Conservation (phyloP, 441 rosid genomes). For the Biscutella laevigata region DNA sequence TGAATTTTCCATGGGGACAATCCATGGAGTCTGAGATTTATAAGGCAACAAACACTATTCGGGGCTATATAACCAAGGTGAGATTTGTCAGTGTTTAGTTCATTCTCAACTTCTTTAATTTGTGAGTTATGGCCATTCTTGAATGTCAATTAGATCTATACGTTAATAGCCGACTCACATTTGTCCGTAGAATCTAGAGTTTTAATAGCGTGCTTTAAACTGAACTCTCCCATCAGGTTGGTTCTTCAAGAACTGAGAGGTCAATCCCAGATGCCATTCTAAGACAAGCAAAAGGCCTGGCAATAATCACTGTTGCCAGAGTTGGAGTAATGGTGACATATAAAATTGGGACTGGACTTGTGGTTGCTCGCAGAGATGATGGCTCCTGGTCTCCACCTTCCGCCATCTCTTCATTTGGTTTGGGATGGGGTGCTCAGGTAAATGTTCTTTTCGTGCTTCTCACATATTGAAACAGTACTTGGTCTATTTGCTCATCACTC, state of each 20-base stretch:
- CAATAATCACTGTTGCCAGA: conserved; percentile 72
- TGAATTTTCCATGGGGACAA: conserved; percentile 94
- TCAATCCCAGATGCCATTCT: conserved; percentile 75
- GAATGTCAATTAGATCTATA: background rate
- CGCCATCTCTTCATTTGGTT: conserved; percentile 79
- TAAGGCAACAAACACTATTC: conserved; percentile 74
- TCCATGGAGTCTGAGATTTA: conserved; percentile 89
- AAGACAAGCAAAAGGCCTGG: conserved; percentile 86
- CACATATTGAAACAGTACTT: background rate
- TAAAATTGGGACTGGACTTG: conserved; percentile 89
- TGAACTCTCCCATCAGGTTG: conserved; percentile 42
- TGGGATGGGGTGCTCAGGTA: conserved; percentile 99
- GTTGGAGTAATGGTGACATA: conserved; percentile 93
- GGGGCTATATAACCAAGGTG: conserved; percentile 61
- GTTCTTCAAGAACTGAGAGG: conserved; percentile 64
- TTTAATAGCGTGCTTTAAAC: background rate
- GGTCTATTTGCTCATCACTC: background rate
- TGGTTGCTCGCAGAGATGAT: conserved; percentile 74
- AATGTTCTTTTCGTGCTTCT: background rate
- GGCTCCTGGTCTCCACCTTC: conserved; percentile 98
- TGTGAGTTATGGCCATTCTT: background rate
- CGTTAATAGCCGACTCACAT: background rate
- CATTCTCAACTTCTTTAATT: background rate
- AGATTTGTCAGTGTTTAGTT: conserved; percentile 7
- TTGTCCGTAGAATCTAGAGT: background rate